Conservation (phyloP, 2,329 filamentous ascomycete genomes). For the Xylariales sp. region DNA sequence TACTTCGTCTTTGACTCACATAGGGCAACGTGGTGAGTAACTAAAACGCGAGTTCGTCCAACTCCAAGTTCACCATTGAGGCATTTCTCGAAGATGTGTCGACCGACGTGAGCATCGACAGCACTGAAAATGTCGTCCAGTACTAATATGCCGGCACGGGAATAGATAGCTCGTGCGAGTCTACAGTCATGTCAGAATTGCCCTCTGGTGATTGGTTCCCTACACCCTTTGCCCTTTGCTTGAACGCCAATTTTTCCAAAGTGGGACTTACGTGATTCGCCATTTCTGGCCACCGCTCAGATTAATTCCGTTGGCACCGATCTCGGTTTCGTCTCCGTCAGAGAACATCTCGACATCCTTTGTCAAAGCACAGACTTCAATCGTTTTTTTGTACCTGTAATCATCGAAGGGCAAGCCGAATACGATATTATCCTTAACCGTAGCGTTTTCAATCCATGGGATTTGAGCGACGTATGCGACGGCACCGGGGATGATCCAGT, state of each 20-base stretch:
- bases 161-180: constrained; percentile 83
- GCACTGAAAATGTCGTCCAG: constrained; percentile 88
- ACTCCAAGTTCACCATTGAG: constrained; percentile 76
- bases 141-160: constrained; percentile 78
- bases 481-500: constrained; percentile 77
- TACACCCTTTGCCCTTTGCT: neutral
- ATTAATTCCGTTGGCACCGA: constrained; percentile 87
- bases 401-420: constrained; percentile 79
- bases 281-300: constrained; percentile 86
- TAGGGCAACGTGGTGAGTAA: constrained; percentile 82
- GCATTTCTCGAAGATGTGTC: constrained; percentile 81
- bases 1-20: constrained; percentile 79
- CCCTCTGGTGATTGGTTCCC: neutral
- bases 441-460: constrained; percentile 87
- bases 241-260: too few relatives aligned
- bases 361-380: constrained; percentile 77
- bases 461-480: constrained; percentile 83
- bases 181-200: constrained; percentile 38
- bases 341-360: constrained; percentile 81
- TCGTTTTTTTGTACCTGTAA: constrained; percentile 75
- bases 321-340: constrained; percentile 82
- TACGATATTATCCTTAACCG: constrained; percentile 80
- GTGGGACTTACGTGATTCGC: constrained; percentile 69
- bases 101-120: constrained; percentile 83
- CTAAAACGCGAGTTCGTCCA: constrained; percentile 79